Evolutionary conservation across 2,329 filamentous ascomycete species (phyloP), one percentile per base, ranked within the genome.

Genomic region (Curvularia sp.): DNA sequence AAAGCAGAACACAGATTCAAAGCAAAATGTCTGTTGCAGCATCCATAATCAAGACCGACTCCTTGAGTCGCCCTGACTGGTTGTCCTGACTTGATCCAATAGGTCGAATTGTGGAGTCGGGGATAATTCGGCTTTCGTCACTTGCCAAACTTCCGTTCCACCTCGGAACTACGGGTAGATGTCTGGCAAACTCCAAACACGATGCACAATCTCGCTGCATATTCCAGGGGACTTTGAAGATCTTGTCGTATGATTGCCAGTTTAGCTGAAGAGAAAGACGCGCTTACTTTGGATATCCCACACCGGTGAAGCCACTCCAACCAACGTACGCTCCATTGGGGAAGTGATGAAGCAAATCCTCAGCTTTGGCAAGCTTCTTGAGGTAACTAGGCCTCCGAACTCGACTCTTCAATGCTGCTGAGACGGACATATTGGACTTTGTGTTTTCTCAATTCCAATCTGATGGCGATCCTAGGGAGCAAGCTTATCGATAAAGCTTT

Each of bases 271-370:
- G 32, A 32, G 32, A 21, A 23, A 27, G 23, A 50, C 18, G 7
- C 30, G 81, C 86, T 70, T 80, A 91, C 89, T 95, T 95, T 63
- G 91, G 91, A 80, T 95, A 95, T 59, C 91, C 91, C 53, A 96
- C 92, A 69, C 92, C 92, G 12, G 92, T 96, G 79, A 96, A 96
- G 9, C 92, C 92, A 64, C 88, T 92, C 92, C 92, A 96, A 71
- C 92, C 93, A 70, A 96, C 86, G 78, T 95, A 95, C n/a, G 90
- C 80, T 73, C 88, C 89, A 82, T 95, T 86, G 64, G 92, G 92
- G 71, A 96, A 96, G 67, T 91, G 84, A 63, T 90, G 84, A 59
- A 96, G 84, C 64, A 96, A 79, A 75, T 96, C 92, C 77, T 95
- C 87, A 36, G 92, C 87, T 69, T 87, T 87, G 69, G 89, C 87